A percentile compares a stretch with the other conserved stretches of the same genome.
Evolutionary conservation across 305 asterid genomes (phyloP).

Genomic region (Fraxinus platypoda): DNA sequence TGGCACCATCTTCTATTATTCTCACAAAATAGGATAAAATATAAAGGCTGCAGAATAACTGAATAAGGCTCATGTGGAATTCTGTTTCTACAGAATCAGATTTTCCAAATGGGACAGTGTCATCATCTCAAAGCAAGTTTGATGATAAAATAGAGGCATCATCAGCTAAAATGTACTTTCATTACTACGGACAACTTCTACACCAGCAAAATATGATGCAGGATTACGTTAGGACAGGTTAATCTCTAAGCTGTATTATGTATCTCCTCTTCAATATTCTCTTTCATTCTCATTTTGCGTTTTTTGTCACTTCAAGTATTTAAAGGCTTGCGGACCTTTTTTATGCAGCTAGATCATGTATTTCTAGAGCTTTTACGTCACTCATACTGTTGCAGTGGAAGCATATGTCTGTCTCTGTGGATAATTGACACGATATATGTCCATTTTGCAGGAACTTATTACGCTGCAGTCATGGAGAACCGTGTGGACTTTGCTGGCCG

Average conservation of each 20-base stretch:
- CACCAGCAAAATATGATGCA: conserved; percentile 99
- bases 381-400: conserved; percentile 3
- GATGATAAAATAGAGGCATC: conserved; percentile 94
- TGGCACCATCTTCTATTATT: neutral
- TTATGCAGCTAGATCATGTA: neutral
- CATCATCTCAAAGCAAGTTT: conserved; percentile 67
- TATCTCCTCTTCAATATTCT: conserved; percentile 13
- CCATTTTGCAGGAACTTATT: conserved; percentile 73
- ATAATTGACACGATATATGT: conserved; percentile 26
- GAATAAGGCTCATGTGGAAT: conserved; percentile 7
- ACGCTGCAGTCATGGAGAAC: conserved; percentile 97
- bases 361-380: conserved; percentile 3
- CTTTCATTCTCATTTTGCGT: conserved; percentile 8
- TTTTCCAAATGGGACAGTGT: conserved; percentile 59
- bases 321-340: conserved; percentile 11
- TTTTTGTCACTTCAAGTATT: conserved; percentile 10
- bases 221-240: conserved; percentile 99
- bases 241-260: conserved; percentile 27
- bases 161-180: conserved; percentile 97
- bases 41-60: neutral
- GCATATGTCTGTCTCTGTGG: conserved; percentile 11
- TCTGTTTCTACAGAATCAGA: conserved; percentile 47
- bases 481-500: conserved; percentile 74
- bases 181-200: conserved; percentile 91
- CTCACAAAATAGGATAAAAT: neutral